Conservation (phyloP, 345 rosid genomes). For the Barbarea vulgaris region DNA sequence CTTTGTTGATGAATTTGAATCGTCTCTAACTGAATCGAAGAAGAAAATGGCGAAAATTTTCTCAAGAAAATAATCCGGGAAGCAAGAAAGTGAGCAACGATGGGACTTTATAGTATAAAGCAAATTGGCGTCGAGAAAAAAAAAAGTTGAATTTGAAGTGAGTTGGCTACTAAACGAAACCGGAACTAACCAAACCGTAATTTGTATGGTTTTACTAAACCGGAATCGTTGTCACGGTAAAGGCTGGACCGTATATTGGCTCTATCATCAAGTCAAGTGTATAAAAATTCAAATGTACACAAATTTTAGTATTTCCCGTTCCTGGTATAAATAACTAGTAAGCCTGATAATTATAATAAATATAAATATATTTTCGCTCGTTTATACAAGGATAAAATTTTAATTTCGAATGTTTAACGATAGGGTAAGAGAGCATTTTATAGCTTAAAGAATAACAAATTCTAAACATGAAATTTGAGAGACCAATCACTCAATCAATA, state of each 20-base stretch:
- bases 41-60: background rate
- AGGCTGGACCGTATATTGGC: too few species aligned
- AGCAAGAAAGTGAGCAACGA: background rate
- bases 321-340: too few species aligned
- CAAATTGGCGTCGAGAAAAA: background rate
- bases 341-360: too few species aligned
- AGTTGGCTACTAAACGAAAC: background rate
- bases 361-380: too few species aligned
- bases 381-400: too few species aligned
- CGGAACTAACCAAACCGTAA: background rate
- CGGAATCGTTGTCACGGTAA: background rate
- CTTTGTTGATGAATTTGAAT: background rate
- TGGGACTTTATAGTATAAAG: background rate
- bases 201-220: constrained; percentile 1
- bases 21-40: background rate
- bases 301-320: too few species aligned
- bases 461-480: background rate
- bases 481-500: background rate
- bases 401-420: background rate
- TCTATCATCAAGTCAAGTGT: too few species aligned
- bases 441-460: background rate
- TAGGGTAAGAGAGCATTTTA: background rate
- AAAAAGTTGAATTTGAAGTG: background rate
- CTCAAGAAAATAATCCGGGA: background rate
- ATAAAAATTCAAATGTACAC: too few species aligned